Conservation (phyloP, 768 basidiomycete species). For the Termitomyces sp. region DNA sequence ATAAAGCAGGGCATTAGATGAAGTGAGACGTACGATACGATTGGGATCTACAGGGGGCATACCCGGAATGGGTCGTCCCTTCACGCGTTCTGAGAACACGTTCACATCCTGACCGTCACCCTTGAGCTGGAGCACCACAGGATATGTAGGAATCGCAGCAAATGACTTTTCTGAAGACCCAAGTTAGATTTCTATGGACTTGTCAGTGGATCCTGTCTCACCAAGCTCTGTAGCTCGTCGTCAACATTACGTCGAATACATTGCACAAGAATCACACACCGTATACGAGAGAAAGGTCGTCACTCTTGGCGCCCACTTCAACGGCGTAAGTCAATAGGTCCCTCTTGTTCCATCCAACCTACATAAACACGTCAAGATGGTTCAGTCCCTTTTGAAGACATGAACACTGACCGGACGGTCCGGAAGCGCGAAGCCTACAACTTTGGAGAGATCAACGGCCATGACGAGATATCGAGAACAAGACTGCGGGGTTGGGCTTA, state of each 20-base stretch:
- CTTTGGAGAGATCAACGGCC: constrained; percentile 57
- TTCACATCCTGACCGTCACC: constrained; percentile 64
- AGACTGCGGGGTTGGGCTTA: not conserved
- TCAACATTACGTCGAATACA: not conserved
- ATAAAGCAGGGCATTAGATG: not conserved
- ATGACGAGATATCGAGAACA: constrained; percentile 22
- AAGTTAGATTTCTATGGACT: not conserved
- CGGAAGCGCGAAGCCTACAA: constrained; percentile 47
- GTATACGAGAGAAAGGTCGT: constrained; percentile 67
- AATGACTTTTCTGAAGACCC: constrained; percentile 47
- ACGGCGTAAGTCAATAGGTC: constrained; percentile 76
- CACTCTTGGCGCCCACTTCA: constrained; percentile 75
- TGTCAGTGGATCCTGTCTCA: constrained; percentile 20
- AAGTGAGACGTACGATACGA: constrained; percentile 46
- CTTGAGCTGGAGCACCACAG: constrained; percentile 73
- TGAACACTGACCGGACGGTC: constrained; percentile 24
- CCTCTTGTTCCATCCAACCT: constrained; percentile 84
- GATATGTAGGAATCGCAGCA: constrained; percentile 79
- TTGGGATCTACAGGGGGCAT: constrained; percentile 68
- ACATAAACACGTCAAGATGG: not conserved
- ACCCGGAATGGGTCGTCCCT: constrained; percentile 46
- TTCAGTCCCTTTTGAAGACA: not conserved
- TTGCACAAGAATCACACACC: constrained; percentile 33
- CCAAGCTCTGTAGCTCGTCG: constrained; percentile 41
- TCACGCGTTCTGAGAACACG: constrained; percentile 52